phyloP scores from a whole-genome alignment of 805 yeast species.

The Komagataella pastoris region DNA sequence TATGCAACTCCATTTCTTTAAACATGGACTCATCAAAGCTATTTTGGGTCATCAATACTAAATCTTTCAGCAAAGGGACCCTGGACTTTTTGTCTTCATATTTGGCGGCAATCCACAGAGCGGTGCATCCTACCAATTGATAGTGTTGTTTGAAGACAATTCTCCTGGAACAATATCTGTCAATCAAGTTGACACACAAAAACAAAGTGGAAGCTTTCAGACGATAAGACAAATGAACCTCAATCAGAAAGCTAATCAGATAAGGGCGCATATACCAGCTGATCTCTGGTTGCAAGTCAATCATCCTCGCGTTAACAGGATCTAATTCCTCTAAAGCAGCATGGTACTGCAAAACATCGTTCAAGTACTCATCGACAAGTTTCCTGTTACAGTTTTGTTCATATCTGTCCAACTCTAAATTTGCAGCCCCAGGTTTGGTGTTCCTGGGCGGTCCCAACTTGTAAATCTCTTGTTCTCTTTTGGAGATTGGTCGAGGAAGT shows the following conservation, averaged over 20 bases:
- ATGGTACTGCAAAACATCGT: neutral
- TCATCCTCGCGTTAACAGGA: slow-evolving; percentile 30
- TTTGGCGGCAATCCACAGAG: slow-evolving; percentile 88
- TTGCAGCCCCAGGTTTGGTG: neutral
- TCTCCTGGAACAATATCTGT: slow-evolving; percentile 82
- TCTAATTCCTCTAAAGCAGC: neutral
- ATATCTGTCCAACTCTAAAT: neutral
- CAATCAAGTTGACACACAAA: slow-evolving; percentile 66
- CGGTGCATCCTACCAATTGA: slow-evolving; percentile 83
- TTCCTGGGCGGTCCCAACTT: neutral
- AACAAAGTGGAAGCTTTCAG: slow-evolving; percentile 56
- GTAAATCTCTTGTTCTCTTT: neutral
- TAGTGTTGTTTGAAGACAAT: slow-evolving; percentile 77
- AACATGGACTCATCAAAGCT: slow-evolving; percentile 38
- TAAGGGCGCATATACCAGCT: slow-evolving; percentile 60
- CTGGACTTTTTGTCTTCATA: slow-evolving; percentile 48
- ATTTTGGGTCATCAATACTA: slow-evolving; percentile 41
- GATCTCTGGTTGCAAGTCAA: slow-evolving; percentile 82
- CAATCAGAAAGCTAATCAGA: slow-evolving; percentile 69
- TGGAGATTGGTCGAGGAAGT: neutral
- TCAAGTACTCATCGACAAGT: neutral
- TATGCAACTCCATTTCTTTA: slow-evolving; percentile 32
- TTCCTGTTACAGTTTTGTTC: neutral
- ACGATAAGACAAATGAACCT: slow-evolving; percentile 43
- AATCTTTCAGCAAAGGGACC: slow-evolving; percentile 41